These are phyloP conservation scores for Rhinocladiella mackenziei DNA, from an alignment of 2,329 filamentous ascomycete genomes.

Conservation along the genomic window DNA sequence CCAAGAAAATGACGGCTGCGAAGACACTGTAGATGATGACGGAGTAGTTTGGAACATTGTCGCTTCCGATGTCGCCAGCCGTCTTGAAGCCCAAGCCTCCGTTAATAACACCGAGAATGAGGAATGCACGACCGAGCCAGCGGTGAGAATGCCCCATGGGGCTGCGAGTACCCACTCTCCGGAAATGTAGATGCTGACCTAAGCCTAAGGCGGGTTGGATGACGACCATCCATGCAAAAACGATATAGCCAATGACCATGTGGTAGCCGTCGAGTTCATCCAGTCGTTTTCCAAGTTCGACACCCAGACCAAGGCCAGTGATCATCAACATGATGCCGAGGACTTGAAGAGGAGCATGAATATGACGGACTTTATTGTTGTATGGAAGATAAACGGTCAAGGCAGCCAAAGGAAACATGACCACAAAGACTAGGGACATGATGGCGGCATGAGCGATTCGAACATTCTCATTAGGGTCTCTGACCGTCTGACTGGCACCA, in stretches of 20 bases:
- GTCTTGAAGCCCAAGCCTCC: conserved; percentile 53
- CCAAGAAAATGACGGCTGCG: conserved; percentile 46
- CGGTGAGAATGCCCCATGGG: conserved; percentile 46
- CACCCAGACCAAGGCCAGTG: conserved; percentile 49
- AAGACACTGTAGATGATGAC: conserved; percentile 50
- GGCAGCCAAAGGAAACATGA: conserved; percentile 38
- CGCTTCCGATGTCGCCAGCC: conserved; percentile 38
- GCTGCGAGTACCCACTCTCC: conserved; percentile 38
- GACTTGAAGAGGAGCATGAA: conserved; percentile 47
- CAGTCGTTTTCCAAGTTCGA: conserved; percentile 45
- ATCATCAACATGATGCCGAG: conserved; percentile 48
- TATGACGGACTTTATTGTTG: conserved; percentile 41
- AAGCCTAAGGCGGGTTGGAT: conserved; percentile 53
- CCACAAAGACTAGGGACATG: conserved; percentile 40
- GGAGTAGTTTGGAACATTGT: conserved; percentile 31
- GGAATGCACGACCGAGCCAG: conserved; percentile 52
- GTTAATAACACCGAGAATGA: conserved; percentile 54
- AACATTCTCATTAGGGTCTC: conserved; percentile 10
- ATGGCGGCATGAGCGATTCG: conserved; percentile 38
- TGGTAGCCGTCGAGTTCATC: conserved; percentile 43
- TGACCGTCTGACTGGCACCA: conserved; percentile 4
- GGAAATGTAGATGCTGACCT: conserved; percentile 51
- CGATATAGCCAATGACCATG: conserved; percentile 52
- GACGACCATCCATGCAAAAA: conserved; percentile 51
- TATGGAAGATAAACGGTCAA: conserved; percentile 37